phyloP scores from a whole-genome alignment of 305 asterid species.

The Rubia tinctorum region DNA sequence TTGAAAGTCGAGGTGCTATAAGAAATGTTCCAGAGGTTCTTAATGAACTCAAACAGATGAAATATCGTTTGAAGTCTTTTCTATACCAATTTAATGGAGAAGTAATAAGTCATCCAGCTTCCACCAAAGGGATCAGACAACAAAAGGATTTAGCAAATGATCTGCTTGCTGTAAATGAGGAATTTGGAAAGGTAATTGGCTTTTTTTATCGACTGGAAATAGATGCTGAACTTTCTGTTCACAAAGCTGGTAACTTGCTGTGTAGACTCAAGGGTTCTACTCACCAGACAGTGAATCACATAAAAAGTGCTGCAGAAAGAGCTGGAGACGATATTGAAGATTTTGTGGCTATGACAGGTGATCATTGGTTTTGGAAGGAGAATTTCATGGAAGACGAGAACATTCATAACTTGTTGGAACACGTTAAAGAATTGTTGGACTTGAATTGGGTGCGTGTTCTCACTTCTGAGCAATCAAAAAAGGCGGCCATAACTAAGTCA shows the following conservation, averaged over 20 bases:
- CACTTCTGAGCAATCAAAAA: neutral
- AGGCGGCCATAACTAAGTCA: neutral
- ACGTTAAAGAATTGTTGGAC: neutral
- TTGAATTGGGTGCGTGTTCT: no score
- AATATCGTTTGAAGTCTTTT: no score
- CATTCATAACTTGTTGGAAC: neutral
- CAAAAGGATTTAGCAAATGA: neutral
- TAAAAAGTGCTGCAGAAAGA: neutral
- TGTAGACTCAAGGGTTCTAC: neutral
- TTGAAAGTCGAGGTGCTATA: no score
- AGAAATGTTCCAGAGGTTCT: no score
- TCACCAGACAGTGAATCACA: neutral
- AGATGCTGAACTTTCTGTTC: no score
- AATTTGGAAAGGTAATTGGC: neutral
- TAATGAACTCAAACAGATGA: no score
- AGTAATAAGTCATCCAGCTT: neutral
- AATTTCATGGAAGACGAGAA: neutral
- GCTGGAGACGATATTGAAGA: slow-evolving; percentile 3
- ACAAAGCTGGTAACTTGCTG: neutral
- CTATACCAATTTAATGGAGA: neutral
- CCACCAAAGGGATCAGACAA: neutral
- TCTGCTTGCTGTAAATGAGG: neutral
- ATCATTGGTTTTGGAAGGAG: neutral
- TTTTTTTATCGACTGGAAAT: neutral
- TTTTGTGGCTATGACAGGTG: neutral